A percentile compares a stretch with the other conserved stretches of the same genome.
These are phyloP conservation scores for Ordospora colligata DNA, from an alignment of 371 early-diverging fungal genomes.

Conservation along the genomic window DNA sequence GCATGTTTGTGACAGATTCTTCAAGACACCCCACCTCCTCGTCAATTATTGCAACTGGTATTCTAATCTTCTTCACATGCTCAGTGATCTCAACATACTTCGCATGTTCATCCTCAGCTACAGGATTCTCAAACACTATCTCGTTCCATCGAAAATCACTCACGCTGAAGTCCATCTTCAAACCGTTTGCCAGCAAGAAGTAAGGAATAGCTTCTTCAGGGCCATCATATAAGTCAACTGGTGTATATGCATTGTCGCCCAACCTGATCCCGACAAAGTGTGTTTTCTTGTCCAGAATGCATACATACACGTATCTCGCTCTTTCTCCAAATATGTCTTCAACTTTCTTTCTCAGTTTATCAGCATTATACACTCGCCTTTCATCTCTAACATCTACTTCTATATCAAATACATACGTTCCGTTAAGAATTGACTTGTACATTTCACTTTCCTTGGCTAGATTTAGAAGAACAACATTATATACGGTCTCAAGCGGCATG, in stretches of 20 bases:
- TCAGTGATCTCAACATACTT: slow-evolving; percentile 19
- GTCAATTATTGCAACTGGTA: slow-evolving; percentile 34
- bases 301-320: slow-evolving; percentile 21
- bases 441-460: neutral
- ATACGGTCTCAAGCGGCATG: slow-evolving; percentile 13
- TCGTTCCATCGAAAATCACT: slow-evolving; percentile 8
- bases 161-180: neutral
- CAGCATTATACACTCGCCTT: neutral
- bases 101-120: neutral
- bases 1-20: slow-evolving; percentile 1
- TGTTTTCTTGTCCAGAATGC: neutral
- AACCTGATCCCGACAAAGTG: slow-evolving; percentile 36
- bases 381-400: neutral
- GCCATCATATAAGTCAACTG: neutral
- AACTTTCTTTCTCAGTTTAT: neutral
- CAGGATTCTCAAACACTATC: neutral
- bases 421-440: slow-evolving; percentile 17
- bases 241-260: neutral
- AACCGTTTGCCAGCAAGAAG: slow-evolving; percentile 3
- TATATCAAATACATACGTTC: slow-evolving; percentile 26
- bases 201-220: neutral
- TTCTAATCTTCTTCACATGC: slow-evolving; percentile 20
- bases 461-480: slow-evolving; percentile 4
- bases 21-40: neutral
- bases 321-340: neutral